Base-by-base conservation (phyloP, 805 yeast genomes). In the Nakazawaea pomicola region DNA sequence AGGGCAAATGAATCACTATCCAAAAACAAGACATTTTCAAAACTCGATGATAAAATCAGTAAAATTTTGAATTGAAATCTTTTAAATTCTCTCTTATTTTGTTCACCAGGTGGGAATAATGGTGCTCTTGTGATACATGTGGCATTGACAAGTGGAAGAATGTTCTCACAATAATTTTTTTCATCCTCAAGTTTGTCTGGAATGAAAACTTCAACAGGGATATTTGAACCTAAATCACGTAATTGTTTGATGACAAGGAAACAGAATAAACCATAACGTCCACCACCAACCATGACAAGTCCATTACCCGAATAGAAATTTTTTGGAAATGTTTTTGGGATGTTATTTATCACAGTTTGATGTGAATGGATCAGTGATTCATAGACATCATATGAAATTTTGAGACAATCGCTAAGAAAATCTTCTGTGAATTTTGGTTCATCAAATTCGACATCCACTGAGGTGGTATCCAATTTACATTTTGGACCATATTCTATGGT, bases 221-320 rank as follows among this genome's bases (percentile, higher is more conserved):
- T 47, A 31, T 58, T 49, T 1, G 76, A 72, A 3, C 74, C 76
- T 43, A 69, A 57, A 43, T 64, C 70, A 45, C 78, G 60, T 19
- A 71, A 58, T 50, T 67, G 61, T 53, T 73, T 67, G 24, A 82
- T 65, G 7, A 82, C 71, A 4, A 78, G 52, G 15, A 79, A 60
- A 2, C 85, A 70, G 33, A 80, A 59, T 74, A 85, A 73, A 40
- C 83, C 78, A 50, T 70, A 79, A 35, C 65, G 65, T 10, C 87
- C 83, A 40, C 85, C 85, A 35, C 87, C 90, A 16, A 80, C 76
- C 41, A 76, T 78, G 1, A 82, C 80, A 19, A 81, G 78, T 16
- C 89, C 90, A 46, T 70, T 64, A 2, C 80, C 77, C 3, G 14
- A 17, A 15, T 40, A 40, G 25, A 40, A 40, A 34, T 23, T n/a